phyloP scores from a whole-genome alignment of 2,329 filamentous ascomycete species.

The Elsinoe perseae region DNA sequence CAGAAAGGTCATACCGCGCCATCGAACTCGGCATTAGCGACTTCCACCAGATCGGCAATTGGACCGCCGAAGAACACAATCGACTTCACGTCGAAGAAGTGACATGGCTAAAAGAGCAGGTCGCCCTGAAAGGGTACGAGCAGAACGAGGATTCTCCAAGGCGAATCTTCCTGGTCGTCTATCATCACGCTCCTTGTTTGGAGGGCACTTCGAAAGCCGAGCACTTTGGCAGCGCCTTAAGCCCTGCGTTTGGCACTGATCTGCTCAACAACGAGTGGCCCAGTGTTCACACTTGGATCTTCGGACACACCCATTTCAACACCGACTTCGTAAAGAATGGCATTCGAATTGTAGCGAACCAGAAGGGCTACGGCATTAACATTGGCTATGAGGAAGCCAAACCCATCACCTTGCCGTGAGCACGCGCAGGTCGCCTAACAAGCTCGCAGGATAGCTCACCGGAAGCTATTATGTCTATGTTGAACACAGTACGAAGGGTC shows the following conservation, averaged over 20 bases:
- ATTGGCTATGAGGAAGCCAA: background rate
- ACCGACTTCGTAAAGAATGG: constrained; percentile 29
- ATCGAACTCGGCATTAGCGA: constrained; percentile 35
- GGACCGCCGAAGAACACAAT: constrained; percentile 46
- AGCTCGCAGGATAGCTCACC: too few species aligned
- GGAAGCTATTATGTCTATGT: too few species aligned
- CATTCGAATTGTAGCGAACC: constrained; percentile 18
- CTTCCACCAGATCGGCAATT: constrained; percentile 45
- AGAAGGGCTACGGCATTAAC: background rate
- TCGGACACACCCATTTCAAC: constrained; percentile 42
- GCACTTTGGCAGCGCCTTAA: constrained; percentile 39
- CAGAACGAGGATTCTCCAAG: constrained; percentile 6
- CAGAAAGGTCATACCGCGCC: constrained; percentile 28
- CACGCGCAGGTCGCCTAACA: too few species aligned
- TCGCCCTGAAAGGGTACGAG: constrained; percentile 30
- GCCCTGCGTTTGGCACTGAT: constrained; percentile 47
- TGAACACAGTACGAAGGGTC: background rate
- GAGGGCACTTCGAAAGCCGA: constrained; percentile 42
- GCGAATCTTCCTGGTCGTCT: constrained; percentile 35
- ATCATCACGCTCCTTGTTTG: constrained; percentile 50
- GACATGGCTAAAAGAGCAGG: constrained; percentile 42
- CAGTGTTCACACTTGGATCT: constrained; percentile 34
- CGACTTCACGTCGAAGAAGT: constrained; percentile 39
- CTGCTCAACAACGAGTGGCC: constrained; percentile 24
- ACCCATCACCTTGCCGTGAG: too few species aligned